A percentile compares a stretch with the other conserved stretches of the same genome.
Conservation (phyloP, 2,329 filamentous ascomycete species). For the Fusarium fracticaudum region DNA sequence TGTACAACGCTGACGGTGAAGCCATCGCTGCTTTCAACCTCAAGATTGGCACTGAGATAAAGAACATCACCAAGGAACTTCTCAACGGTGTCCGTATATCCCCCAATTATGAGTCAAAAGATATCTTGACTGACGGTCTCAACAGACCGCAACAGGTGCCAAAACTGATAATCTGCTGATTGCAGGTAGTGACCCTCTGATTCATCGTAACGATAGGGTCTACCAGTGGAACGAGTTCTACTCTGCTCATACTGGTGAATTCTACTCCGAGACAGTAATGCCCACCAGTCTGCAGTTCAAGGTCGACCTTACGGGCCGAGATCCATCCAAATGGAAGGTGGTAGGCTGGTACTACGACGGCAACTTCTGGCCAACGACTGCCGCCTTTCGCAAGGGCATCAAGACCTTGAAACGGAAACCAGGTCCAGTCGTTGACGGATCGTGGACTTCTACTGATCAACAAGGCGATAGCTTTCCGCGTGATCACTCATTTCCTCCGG, state of each 20-base stretch:
- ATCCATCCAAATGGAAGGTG: constrained; percentile 60
- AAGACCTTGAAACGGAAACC: neutral
- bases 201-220: constrained; percentile 53
- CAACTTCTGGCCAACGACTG: constrained; percentile 61
- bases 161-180: constrained; percentile 18
- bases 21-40: constrained; percentile 26
- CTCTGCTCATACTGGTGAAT: constrained; percentile 45
- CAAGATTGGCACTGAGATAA: neutral
- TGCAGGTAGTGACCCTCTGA: constrained; percentile 41
- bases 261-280: constrained; percentile 55
- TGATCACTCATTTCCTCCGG: constrained; percentile 7
- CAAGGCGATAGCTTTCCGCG: neutral
- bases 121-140: neutral
- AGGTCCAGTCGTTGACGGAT: constrained; percentile 15
- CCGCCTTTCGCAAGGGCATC: constrained; percentile 32
- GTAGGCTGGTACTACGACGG: constrained; percentile 65
- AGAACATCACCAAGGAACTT: constrained; percentile 23
- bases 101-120: fast-evolving
- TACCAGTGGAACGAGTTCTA: constrained; percentile 60
- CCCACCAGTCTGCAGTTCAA: constrained; percentile 57
- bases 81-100: constrained; percentile 19
- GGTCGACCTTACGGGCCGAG: constrained; percentile 60
- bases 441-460: constrained; percentile 20
- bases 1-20: constrained; percentile 37
- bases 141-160: constrained; percentile 20